Base-by-base conservation (phyloP, 805 yeast species). In the Jamesozyma jinghongensis region DNA sequence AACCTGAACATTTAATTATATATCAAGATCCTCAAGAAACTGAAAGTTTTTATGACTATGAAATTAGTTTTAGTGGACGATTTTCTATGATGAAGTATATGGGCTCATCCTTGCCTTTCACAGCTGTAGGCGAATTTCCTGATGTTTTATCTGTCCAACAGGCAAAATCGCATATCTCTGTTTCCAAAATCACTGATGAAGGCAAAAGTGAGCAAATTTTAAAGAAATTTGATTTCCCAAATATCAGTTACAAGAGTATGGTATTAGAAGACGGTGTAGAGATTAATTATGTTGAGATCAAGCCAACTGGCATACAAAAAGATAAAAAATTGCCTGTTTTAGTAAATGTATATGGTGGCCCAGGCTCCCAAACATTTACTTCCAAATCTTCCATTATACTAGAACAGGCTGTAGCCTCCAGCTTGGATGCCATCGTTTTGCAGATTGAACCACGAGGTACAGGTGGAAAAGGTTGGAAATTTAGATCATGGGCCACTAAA, bases 361-460 rank as follows among this genome's bases (percentile, higher is more conserved):
- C 94, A 1, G 94, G 92, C 0, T 77, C 84, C 3, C 79, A 77
- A 47, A 71, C 74, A 19, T 71, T 74, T 10, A 67, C 65, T 30
- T 66, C 74, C 13, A 57, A 63, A 18, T 77, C 70, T 46, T 56
- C 57, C 7, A 60, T 75, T 19, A 75, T 73, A 8, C 77, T 81
- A 48, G 80, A 78, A 47, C 81, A 79, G 37, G 67, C 75, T 3
- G 71, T 77, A 0, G 67, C 77, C 19, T 72, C 84, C 1, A 65
- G 70, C 2, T 52, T 80, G 34, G 74, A 79, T 51, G 75, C 81
- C 0, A 68, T 83, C 22, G 77, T 82, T 1, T 58, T 83, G 38
- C 70, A 75, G 34, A 74, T 84, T 34, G 94, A 84, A 50, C 92
- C 94, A 14, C 67, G 92, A 56, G 92, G 94, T 2, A 81, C 92